Evolutionary conservation across 1,139 yeast species (phyloP).

Genomic region (Taphrina confusa): DNA sequence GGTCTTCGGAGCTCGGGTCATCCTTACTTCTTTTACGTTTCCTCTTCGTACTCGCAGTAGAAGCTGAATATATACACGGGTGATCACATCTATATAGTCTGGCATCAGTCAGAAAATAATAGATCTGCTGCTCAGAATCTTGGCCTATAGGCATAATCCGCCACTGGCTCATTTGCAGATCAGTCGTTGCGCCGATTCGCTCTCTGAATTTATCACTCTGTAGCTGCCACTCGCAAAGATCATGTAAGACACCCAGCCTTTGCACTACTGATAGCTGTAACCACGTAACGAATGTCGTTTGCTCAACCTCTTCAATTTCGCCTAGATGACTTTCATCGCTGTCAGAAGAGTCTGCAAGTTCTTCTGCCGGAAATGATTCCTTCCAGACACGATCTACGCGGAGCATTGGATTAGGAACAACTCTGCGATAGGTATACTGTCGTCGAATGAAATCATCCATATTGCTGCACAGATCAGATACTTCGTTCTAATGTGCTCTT

Average conservation of each 20-base stretch:
- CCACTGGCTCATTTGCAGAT: constrained; percentile 25
- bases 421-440: constrained; percentile 30
- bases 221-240: constrained; percentile 34
- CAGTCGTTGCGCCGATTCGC: constrained; percentile 19
- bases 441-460: constrained; percentile 33
- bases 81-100: constrained; percentile 22
- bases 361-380: not conserved
- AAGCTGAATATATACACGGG: not conserved
- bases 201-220: constrained; percentile 29
- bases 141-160: constrained; percentile 20
- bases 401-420: constrained; percentile 18
- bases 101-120: constrained; percentile 23
- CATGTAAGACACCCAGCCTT: constrained; percentile 13
- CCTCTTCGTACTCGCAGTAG: not conserved
- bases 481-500: no score
- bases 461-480: constrained; percentile 3
- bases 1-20: not conserved
- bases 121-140: constrained; percentile 12
- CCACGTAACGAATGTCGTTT: constrained; percentile 5
- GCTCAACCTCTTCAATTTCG: constrained; percentile 25
- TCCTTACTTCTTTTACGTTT: not conserved
- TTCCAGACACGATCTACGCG: constrained; percentile 22
- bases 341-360: not conserved
- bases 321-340: constrained; percentile 19
- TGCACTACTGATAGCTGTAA: not conserved